Percentiles rank a stretch among this genome's conserved stretches.
Evolutionary conservation across 1,284 basidiomycete genomes (phyloP).

Genomic region (Cryptococcus amylolentus): DNA sequence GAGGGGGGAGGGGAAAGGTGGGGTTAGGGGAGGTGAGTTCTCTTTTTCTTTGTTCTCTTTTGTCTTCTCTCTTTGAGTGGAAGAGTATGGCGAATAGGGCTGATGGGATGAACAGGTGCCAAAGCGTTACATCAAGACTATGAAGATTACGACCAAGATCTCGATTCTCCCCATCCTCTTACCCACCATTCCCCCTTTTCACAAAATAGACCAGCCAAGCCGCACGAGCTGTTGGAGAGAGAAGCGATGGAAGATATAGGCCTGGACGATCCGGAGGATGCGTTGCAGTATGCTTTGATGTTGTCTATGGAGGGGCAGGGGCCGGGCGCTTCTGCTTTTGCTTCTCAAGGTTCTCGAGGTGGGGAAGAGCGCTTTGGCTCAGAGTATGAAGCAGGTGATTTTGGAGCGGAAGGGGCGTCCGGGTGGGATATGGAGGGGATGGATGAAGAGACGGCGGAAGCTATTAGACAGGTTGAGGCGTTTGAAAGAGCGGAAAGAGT

Average conservation of each 20-base stretch:
- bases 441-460: conserved; percentile 18
- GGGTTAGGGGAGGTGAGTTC: conserved; percentile 18
- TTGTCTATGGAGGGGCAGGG: conserved; percentile 38
- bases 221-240: conserved; percentile 17
- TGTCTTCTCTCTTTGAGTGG: background rate
- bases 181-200: conserved; percentile 11
- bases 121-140: conserved; percentile 32
- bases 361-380: background rate
- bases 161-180: conserved; percentile 27
- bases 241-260: conserved; percentile 38
- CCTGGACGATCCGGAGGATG: conserved; percentile 39
- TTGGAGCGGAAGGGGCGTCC: too few relatives aligned
- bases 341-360: too few relatives aligned
- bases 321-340: background rate
- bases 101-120: conserved; percentile 18
- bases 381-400: background rate
- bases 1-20: conserved; percentile 22
- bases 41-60: conserved; percentile 18
- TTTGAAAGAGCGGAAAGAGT: conserved; percentile 15
- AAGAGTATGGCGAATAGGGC: background rate
- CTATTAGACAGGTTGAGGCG: conserved; percentile 21
- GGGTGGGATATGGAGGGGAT: conserved; percentile 4
- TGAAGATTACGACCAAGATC: conserved; percentile 13
- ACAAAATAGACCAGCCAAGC: background rate
- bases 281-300: conserved; percentile 43